These are phyloP conservation scores for Ophiostoma quercus DNA, from an alignment of 2,329 filamentous ascomycete genomes.

Conservation along the genomic window DNA sequence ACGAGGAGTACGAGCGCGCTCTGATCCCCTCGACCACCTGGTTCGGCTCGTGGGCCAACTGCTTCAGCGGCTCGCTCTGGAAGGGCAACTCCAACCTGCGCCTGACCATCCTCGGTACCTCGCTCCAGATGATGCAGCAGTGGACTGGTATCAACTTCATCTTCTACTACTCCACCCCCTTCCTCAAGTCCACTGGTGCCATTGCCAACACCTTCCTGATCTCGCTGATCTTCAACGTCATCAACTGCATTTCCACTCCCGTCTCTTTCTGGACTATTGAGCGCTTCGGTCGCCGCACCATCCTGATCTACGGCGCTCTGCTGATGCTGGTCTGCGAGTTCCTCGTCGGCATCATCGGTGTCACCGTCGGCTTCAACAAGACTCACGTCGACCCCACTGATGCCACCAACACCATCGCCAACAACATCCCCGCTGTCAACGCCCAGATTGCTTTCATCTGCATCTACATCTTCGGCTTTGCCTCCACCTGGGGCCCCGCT, in stretches of 20 bases:
- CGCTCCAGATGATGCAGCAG: slow-evolving; percentile 77
- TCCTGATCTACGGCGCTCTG: slow-evolving; percentile 71
- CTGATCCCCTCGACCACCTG: slow-evolving; percentile 61
- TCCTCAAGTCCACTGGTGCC: slow-evolving; percentile 73
- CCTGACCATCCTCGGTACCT: slow-evolving; percentile 65
- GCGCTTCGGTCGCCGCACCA: slow-evolving; percentile 69
- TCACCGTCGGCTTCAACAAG: slow-evolving; percentile 52
- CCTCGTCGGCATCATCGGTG: slow-evolving; percentile 72
- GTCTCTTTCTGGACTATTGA: slow-evolving; percentile 85
- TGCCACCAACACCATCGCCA: slow-evolving; percentile 37
- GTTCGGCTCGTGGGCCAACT: slow-evolving; percentile 63
- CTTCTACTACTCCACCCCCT: slow-evolving; percentile 80
- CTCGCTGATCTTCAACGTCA: slow-evolving; percentile 76
- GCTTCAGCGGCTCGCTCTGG: slow-evolving; percentile 60
- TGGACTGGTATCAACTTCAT: slow-evolving; percentile 84
- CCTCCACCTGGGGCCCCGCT: slow-evolving; percentile 79
- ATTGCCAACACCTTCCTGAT: slow-evolving; percentile 77
- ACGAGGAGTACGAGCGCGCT: slow-evolving; percentile 76
- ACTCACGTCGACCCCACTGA: slow-evolving; percentile 44
- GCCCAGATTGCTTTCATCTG: slow-evolving; percentile 83
- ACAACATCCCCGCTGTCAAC: slow-evolving; percentile 55
- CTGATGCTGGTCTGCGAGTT: slow-evolving; percentile 87
- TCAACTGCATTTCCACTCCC: slow-evolving; percentile 82
- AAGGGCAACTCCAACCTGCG: slow-evolving; percentile 63
- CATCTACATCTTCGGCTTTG: slow-evolving; percentile 92